Evolutionary conservation across 345 rosid species (phyloP).

Genomic region (Chamaenerion angustifolium): DNA sequence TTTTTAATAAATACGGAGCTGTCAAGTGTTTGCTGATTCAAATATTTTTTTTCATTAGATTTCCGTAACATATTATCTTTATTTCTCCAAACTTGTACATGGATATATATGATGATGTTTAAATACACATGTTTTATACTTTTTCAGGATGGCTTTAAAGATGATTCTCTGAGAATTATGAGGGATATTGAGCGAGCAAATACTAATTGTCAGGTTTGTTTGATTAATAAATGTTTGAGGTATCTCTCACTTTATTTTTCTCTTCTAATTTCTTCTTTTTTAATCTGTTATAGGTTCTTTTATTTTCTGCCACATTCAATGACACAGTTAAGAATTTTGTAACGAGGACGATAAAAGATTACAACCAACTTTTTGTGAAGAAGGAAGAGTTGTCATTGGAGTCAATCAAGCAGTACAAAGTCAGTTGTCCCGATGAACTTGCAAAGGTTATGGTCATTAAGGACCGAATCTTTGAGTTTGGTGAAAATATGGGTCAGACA

Average conservation of each 20-base stretch:
- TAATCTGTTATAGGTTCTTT: slow-evolving; percentile 48
- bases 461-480: slow-evolving; percentile 74
- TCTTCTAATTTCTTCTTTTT: not conserved
- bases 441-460: slow-evolving; percentile 60
- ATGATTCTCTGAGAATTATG: slow-evolving; percentile 82
- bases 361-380: slow-evolving; percentile 82
- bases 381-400: slow-evolving; percentile 80
- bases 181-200: slow-evolving; percentile 52
- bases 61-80: no score
- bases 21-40: no score
- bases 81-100: no score
- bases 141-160: slow-evolving; percentile 84
- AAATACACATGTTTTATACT: not conserved
- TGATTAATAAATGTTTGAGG: not conserved
- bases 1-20: no score
- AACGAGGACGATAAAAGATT: slow-evolving; percentile 35
- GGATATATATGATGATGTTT: no score
- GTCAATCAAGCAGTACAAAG: slow-evolving; percentile 87
- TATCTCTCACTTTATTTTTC: not conserved
- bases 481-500: slow-evolving; percentile 70
- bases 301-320: slow-evolving; percentile 86
- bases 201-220: slow-evolving; percentile 59
- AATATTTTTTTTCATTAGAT: no score
- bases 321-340: slow-evolving; percentile 78
- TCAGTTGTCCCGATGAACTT: slow-evolving; percentile 60